phyloP scores from a whole-genome alignment of 352 stramenopile genomes.

The Pythium sp. region DNA sequence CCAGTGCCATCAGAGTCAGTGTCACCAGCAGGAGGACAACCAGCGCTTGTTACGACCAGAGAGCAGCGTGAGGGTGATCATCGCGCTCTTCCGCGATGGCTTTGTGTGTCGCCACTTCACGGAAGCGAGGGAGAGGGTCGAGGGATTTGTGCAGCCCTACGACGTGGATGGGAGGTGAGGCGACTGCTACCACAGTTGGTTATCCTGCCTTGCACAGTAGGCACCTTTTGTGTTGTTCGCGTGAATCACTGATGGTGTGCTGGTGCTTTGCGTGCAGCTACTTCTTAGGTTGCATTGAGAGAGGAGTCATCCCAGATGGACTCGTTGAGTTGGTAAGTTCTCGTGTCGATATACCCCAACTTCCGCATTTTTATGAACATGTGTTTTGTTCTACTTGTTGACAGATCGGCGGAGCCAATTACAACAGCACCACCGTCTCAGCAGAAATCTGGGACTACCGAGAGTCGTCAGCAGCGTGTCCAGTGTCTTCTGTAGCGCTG shows the following conservation, averaged over 20 bases:
- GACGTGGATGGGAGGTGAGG: constrained; percentile 60
- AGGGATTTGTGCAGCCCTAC: constrained; percentile 72
- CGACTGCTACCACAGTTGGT: not conserved
- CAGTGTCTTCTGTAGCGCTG: constrained; percentile 33
- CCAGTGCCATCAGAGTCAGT: not conserved
- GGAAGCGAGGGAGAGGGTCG: constrained; percentile 43
- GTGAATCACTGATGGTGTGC: not conserved
- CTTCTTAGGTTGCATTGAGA: constrained; percentile 58
- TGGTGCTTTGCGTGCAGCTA: constrained; percentile 32
- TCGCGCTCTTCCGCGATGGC: constrained; percentile 60
- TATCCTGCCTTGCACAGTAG: too few species aligned
- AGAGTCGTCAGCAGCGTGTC: constrained; percentile 23
- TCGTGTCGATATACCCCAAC: not conserved
- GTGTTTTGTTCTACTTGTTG: not conserved
- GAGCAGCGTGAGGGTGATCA: constrained; percentile 22
- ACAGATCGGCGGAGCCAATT: constrained; percentile 18
- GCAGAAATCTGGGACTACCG: constrained; percentile 43
- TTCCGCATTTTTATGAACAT: not conserved
- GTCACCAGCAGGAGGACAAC: not conserved
- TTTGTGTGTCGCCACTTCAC: constrained; percentile 71
- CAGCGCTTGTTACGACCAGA: not conserved
- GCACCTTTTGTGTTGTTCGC: not conserved
- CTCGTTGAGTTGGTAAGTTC: constrained; percentile 49
- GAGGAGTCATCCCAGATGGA: constrained; percentile 49
- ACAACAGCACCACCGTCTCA: constrained; percentile 18